These are phyloP conservation scores for Cryptosporidium muris DNA, from an alignment of 169 alveolate species.

Conservation along the genomic window DNA sequence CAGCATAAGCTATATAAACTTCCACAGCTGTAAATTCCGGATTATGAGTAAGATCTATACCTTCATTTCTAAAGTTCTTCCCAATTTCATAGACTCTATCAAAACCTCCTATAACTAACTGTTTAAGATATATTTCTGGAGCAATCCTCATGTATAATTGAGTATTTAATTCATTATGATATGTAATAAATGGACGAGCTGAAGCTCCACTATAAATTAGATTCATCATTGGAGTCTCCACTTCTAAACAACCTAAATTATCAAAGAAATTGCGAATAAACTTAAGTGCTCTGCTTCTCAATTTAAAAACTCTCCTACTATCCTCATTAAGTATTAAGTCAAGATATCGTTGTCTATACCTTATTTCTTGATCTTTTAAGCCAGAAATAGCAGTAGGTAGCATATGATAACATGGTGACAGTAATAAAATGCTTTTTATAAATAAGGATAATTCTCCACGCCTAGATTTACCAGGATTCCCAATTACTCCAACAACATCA, in stretches of 20 bases:
- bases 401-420: conserved; percentile 96
- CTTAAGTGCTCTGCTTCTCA: conserved; percentile 84
- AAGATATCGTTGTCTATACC: conserved; percentile 95
- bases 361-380: conserved; percentile 92
- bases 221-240: conserved; percentile 99
- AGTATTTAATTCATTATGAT: conserved; percentile 95
- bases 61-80: conserved; percentile 98
- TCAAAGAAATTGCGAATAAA: conserved; percentile 83
- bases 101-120: conserved; percentile 96
- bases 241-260: conserved; percentile 94
- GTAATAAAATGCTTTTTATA: conserved; percentile 85
- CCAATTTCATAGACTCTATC: conserved; percentile 99
- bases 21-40: conserved; percentile 99
- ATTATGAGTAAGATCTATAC: conserved; percentile 97
- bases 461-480: conserved; percentile 90
- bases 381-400: conserved; percentile 94
- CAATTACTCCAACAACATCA: conserved; percentile 90
- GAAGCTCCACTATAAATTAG: conserved; percentile 96
- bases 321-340: conserved; percentile 93
- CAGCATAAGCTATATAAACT: conserved; percentile 96
- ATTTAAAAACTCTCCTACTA: conserved; percentile 85
- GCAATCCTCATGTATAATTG: conserved; percentile 98
- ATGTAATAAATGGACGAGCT: conserved; percentile 98
- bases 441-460: conserved; percentile 96
- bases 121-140: conserved; percentile 98